Conservation (phyloP, 1,139 yeast species). For the Scheffersomyces stambukii region DNA sequence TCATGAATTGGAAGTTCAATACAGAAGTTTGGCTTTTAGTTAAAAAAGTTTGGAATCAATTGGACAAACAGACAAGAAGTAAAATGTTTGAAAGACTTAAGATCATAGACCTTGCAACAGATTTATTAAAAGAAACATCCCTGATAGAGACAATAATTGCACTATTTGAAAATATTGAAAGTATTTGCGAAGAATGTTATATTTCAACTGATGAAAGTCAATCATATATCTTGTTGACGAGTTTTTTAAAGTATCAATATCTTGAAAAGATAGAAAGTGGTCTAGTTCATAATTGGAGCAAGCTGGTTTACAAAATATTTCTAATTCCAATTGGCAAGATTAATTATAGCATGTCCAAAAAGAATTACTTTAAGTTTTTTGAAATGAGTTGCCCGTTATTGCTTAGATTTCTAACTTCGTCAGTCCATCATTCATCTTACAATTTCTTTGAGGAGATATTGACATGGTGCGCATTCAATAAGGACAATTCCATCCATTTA, state of each 20-base stretch:
- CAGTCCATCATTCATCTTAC: neutral
- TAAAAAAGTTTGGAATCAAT: conserved; percentile 31
- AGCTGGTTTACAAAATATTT: conserved; percentile 19
- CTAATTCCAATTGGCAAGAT: conserved; percentile 22
- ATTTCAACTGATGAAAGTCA: conserved; percentile 31
- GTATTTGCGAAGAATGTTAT: conserved; percentile 19
- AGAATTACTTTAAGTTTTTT: conserved; percentile 24
- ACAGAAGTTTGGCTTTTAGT: conserved; percentile 47
- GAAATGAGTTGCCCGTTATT: conserved; percentile 14
- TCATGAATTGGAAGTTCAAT: conserved; percentile 38
- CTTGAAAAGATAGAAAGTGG: no score
- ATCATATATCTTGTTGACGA: conserved; percentile 10
- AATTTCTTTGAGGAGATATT: conserved; percentile 11
- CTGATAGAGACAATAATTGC: conserved; percentile 11
- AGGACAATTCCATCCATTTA: conserved; percentile 15
- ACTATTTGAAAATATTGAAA: conserved; percentile 15
- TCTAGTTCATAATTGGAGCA: conserved; percentile 18
- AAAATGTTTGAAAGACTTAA: conserved; percentile 33
- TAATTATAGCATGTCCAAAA: conserved; percentile 27
- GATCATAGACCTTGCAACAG: conserved; percentile 16
- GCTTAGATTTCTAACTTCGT: conserved; percentile 6
- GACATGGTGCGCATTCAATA: conserved; percentile 15
- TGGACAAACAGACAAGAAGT: conserved; percentile 18
- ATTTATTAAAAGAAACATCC: no score
- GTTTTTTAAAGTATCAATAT: conserved; percentile 7